A percentile compares a stretch with the other conserved stretches of the same genome.
These are phyloP conservation scores for Epicoccum nigrum DNA, from an alignment of 2,329 filamentous ascomycete genomes.

Conservation along the genomic window DNA sequence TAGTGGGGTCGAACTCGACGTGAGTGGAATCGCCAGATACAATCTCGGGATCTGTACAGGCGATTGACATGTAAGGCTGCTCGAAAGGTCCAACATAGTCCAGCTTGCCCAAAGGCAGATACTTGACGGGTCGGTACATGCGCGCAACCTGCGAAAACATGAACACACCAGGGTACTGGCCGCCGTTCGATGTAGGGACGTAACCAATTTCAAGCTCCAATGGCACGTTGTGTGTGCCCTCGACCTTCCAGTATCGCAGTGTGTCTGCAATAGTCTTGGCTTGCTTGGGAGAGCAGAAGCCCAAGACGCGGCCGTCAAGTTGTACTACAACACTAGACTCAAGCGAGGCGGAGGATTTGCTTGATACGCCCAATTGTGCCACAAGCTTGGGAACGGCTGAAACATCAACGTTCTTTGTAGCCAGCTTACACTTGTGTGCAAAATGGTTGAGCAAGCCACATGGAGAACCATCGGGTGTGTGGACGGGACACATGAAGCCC, in stretches of 20 bases:
- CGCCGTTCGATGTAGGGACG: conserved; percentile 83
- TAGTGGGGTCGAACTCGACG: conserved; percentile 91
- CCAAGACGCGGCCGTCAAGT: conserved; percentile 86
- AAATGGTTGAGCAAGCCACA: conserved; percentile 95
- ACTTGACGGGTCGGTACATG: conserved; percentile 92
- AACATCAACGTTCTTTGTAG: conserved; percentile 75
- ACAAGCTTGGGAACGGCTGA: conserved; percentile 76
- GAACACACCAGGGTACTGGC: conserved; percentile 96
- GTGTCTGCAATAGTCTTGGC: conserved; percentile 83
- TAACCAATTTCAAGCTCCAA: conserved; percentile 88
- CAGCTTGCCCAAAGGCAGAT: conserved; percentile 81
- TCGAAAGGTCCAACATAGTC: conserved; percentile 93
- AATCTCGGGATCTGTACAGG: conserved; percentile 86
- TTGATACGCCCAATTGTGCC: conserved; percentile 78
- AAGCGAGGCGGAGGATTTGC: conserved; percentile 76
- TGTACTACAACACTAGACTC: conserved; percentile 88
- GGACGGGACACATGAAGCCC: conserved; percentile 97
- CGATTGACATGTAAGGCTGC: conserved; percentile 98
- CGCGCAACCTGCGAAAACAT: conserved; percentile 84
- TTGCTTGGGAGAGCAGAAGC: conserved; percentile 86
- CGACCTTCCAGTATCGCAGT: conserved; percentile 93
- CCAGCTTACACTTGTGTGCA: conserved; percentile 90
- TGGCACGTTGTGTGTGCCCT: conserved; percentile 80
- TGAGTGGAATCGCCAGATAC: conserved; percentile 89
- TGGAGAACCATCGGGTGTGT: conserved; percentile 94